These are phyloP conservation scores for Amphichorda felina DNA, from an alignment of 2,329 filamentous ascomycete species.

Conservation along the genomic window DNA sequence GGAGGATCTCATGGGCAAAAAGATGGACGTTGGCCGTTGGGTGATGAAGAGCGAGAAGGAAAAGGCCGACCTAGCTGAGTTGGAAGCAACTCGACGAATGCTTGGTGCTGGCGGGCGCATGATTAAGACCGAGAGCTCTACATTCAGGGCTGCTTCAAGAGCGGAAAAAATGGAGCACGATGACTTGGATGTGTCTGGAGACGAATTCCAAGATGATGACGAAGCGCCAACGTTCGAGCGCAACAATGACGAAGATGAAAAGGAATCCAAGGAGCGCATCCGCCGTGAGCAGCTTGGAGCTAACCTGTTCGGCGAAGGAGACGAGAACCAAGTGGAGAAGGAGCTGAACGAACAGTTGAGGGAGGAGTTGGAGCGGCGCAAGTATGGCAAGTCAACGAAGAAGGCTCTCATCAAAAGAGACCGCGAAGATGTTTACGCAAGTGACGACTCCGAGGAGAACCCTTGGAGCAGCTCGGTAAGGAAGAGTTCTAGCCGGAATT, in stretches of 20 bases:
- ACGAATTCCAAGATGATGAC: constrained; percentile 81
- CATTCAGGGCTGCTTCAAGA: constrained; percentile 47
- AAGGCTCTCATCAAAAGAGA: constrained; percentile 79
- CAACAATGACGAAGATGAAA: constrained; percentile 67
- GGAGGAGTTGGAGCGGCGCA: constrained; percentile 57
- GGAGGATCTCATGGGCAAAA: constrained; percentile 72
- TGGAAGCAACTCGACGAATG: constrained; percentile 44
- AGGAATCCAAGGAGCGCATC: constrained; percentile 59
- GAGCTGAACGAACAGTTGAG: constrained; percentile 59
- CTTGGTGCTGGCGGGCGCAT: constrained; percentile 41
- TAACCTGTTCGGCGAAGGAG: constrained; percentile 63
- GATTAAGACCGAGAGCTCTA: constrained; percentile 58
- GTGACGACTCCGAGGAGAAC: constrained; percentile 41
- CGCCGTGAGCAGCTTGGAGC: constrained; percentile 77
- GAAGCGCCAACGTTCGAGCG: constrained; percentile 67
- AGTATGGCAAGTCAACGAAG: constrained; percentile 63
- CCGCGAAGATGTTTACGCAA: constrained; percentile 76
- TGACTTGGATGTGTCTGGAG: constrained; percentile 54
- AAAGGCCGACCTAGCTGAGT: constrained; percentile 40
- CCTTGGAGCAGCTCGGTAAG: constrained; percentile 27
- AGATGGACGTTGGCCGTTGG: constrained; percentile 68
- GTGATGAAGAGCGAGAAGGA: constrained; percentile 59
- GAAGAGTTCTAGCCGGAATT: background rate
- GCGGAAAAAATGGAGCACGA: constrained; percentile 59
- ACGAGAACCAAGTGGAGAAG: constrained; percentile 62